Conservation (phyloP, 805 yeast genomes). For the Saccharomycopsis olivae region DNA sequence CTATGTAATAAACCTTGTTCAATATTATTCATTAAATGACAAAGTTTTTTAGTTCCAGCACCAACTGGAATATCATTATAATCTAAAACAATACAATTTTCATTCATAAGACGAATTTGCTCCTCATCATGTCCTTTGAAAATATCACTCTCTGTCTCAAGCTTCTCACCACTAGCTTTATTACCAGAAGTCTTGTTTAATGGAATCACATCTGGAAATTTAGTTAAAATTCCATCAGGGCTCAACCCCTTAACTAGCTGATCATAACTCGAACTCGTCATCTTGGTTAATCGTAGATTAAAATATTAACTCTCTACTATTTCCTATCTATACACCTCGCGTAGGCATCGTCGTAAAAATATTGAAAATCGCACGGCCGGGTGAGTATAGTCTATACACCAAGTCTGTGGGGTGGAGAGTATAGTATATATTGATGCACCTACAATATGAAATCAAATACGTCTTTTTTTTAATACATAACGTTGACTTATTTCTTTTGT, state of each 20-base stretch:
- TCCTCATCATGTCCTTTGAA: conserved; percentile 87
- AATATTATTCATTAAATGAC: conserved; percentile 83
- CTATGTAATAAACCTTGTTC: conserved; percentile 82
- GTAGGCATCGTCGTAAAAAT: too few species aligned
- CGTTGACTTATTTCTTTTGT: conserved; percentile 44
- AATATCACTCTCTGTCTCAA: conserved; percentile 27
- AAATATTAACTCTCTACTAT: too few species aligned
- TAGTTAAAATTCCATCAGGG: conserved; percentile 37
- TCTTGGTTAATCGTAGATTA: too few species aligned
- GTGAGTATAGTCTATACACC: too few species aligned
- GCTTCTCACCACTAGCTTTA: conserved; percentile 27
- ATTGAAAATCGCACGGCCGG: too few species aligned
- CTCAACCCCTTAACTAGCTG: conserved; percentile 43
- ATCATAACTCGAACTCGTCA: conserved; percentile 29
- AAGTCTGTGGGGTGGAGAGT: too few species aligned
- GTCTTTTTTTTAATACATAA: too few species aligned
- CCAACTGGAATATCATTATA: conserved; percentile 82
- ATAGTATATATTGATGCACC: too few species aligned
- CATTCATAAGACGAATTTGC: conserved; percentile 92
- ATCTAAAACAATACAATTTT: conserved; percentile 88
- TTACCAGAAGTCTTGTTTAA: conserved; percentile 50
- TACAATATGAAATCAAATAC: too few species aligned
- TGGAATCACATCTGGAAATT: conserved; percentile 64
- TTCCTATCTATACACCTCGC: too few species aligned
- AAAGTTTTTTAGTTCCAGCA: conserved; percentile 85